Evolutionary conservation across 1,284 basidiomycete species (phyloP), one percentile per base, ranked within the genome.

Genomic region (Ustilago shanxiensis): DNA sequence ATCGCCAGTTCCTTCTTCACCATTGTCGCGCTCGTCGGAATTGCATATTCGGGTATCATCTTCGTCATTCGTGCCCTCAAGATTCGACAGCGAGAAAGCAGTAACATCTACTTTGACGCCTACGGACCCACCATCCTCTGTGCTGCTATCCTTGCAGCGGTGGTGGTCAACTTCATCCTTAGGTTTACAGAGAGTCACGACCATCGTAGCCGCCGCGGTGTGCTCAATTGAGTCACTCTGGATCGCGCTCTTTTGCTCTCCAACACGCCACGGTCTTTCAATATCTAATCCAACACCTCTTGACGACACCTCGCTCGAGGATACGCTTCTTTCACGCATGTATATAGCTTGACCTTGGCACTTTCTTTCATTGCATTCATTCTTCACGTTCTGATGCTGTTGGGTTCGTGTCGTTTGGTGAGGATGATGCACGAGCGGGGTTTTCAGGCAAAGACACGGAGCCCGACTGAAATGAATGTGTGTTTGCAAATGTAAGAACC

Each of bases 1-100:
- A 91, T 96, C 82, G 92, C 93, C 70, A 93, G 95, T 10, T 89
- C 90, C 13, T 88, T 94, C 66, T 99, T 99, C 88, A 98, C 95
- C 0, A 86, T 95, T 62, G 91, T 93, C 9, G 93, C 97, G 16
- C 89, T 99, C n/a, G 87, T 94, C 53, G 90, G 95, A 2, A 94
- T 98, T 78, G 91, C 92, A 18, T 99, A 99, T 87, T 91, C 93
- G 1, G 93, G 93, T 2, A 89, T 90, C 66, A 93, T 96, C 79
- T 99, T 96, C 86, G 89, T 94, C n/a, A 93, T 92, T 86, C 91
- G 96, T 57, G 92, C 94, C 13, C 83, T 90, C 64, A 91, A 91
- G 78, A 89, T 99, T 77, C 68, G 83, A 22, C 59, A 78, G 64
- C 71, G 78, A 55, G 83, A 85, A 52, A 70, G 73, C 44, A 77